Percentiles rank a stretch among this genome's conserved stretches.
phyloP scores from a whole-genome alignment of 495 filamentous ascomycete species.

The Daldinia decipiens region DNA sequence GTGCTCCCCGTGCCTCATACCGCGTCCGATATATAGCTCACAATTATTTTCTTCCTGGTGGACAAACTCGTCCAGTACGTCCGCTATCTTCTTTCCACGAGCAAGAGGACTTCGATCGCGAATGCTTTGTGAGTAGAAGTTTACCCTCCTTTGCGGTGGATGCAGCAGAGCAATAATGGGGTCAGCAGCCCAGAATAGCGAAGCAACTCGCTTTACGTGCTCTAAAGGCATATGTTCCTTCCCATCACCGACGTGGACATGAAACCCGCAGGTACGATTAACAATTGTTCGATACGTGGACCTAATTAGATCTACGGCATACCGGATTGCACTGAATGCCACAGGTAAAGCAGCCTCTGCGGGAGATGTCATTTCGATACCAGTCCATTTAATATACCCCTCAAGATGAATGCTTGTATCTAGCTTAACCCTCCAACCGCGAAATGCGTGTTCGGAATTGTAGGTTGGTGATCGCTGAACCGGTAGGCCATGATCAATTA shows the following conservation, averaged over 20 bases:
- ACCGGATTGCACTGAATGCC: constrained; percentile 7
- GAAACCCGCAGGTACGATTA: constrained; percentile 47
- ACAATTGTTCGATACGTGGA: constrained; percentile 31
- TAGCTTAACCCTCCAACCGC: neutral
- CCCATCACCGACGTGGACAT: constrained; percentile 52
- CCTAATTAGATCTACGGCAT: constrained; percentile 27
- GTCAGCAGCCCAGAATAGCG: constrained; percentile 49
- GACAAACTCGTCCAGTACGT: neutral
- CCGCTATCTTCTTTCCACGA: neutral
- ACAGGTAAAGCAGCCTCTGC: constrained; percentile 11
- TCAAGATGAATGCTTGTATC: neutral
- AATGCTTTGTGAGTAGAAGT: constrained; percentile 10
- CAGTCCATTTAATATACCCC: neutral
- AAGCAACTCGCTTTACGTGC: constrained; percentile 44
- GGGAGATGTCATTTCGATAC: constrained; percentile 27
- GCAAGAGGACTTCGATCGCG: constrained; percentile 18
- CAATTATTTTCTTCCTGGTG: neutral
- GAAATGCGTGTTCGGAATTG: neutral
- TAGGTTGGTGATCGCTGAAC: neutral
- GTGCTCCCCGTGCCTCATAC: constrained; percentile 8
- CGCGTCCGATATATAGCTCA: neutral
- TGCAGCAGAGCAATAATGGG: constrained; percentile 49
- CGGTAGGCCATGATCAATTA: constrained; percentile 14
- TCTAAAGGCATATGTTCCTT: constrained; percentile 34
- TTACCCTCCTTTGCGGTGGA: constrained; percentile 10